phyloP scores from a whole-genome alignment of 2,329 filamentous ascomycete species.

The Aspergillus ustus region DNA sequence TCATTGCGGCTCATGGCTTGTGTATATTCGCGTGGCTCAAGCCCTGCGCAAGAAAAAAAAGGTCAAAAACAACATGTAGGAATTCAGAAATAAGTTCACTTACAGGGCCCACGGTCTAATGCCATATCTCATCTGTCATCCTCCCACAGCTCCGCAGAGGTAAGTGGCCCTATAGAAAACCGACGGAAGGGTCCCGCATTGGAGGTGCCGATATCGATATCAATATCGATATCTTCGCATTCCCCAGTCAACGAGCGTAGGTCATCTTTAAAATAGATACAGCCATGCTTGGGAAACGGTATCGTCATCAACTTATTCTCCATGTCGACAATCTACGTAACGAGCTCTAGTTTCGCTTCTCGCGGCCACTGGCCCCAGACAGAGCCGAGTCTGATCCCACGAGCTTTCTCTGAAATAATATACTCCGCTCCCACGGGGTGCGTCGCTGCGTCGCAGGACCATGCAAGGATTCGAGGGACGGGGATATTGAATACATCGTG shows the following conservation, averaged over 20 bases:
- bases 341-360: constrained; percentile 29
- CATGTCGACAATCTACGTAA: constrained; percentile 32
- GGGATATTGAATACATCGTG: constrained; percentile 27
- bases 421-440: constrained; percentile 28
- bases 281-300: constrained; percentile 31
- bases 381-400: constrained; percentile 32
- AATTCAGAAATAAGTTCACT: constrained; percentile 19
- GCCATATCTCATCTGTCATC: constrained; percentile 27
- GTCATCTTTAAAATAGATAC: constrained; percentile 34
- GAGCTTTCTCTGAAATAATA: constrained; percentile 38
- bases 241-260: constrained; percentile 21
- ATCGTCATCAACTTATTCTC: constrained; percentile 31
- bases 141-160: constrained; percentile 28
- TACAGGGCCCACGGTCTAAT: constrained; percentile 37
- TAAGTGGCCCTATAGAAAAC: constrained; percentile 32
- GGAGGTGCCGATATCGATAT: too few species aligned
- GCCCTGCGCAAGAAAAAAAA: constrained; percentile 21
- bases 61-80: constrained; percentile 11
- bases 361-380: constrained; percentile 35
- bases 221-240: constrained; percentile 21
- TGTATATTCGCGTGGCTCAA: constrained; percentile 26
- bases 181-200: constrained; percentile 8
- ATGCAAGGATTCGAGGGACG: constrained; percentile 24
- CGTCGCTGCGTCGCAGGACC: constrained; percentile 25
- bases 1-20: constrained; percentile 32